Evolutionary conservation across 768 basidiomycete genomes (phyloP), one percentile per base, ranked within the genome.

Genomic region (Antrodiella citrinella): DNA sequence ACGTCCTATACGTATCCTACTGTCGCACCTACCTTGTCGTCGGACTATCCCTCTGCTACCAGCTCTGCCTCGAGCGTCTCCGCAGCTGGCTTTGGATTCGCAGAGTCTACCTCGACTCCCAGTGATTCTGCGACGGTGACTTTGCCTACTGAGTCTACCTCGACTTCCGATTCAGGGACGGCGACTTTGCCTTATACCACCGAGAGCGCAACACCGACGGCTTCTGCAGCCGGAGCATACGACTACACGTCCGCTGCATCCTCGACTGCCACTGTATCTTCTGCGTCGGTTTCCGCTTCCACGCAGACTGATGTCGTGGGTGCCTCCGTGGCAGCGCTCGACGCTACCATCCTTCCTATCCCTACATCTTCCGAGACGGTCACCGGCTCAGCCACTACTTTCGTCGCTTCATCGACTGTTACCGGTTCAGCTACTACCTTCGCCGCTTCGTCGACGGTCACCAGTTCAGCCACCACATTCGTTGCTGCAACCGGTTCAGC

Each of bases 391-490:
- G n/a, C n/a, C n/a, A 26, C 47, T 25, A 9, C 47, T 7, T 13
- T 30, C 19, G 11, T 48, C 47, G 25, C 23, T 19, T 21, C 12
- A 22, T 48, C 50, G n/a, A 45, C 43, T 20, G 40, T 20, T 18
- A 4, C n/a, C 24, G 23, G 35, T 21, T 47, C 30, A 15, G 35
- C 49, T 25, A 40, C 45, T 3, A 3, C 26, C 10, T 18, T 38
- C 46, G 18, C 42, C 13, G 24, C 46, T 9, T 47, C 44, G 12
- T 44, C 57, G n/a, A 51, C 30, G 18, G 48, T 44, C 43, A 52
- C 58, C 10, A 38, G 10, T 10, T 38, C 35, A 26, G 45, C 38
- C 13, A 15, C 23, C 38, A 3, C 39, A 38, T 48, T 44, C 41
- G 10, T 35, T n/a, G n/a, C n/a, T n/a, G n/a, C n/a, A n/a, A n/a